Base-by-base conservation (phyloP, 129 eudicot species). In the Oenanthe sinensis region DNA sequence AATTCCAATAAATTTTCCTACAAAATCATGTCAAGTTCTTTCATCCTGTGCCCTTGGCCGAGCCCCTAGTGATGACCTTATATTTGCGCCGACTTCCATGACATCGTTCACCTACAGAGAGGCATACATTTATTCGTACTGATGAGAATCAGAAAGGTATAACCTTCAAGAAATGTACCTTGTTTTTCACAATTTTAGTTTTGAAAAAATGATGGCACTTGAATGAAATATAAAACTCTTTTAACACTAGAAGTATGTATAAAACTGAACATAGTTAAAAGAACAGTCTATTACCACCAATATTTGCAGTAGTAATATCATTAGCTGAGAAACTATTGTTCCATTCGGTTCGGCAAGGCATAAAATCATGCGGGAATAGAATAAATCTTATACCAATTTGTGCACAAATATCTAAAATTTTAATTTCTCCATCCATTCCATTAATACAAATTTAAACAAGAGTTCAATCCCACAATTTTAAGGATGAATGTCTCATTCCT, bases 101-200 rank as follows among this genome's bases (percentile, higher is more conserved):
- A 86, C 40, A 45, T 88, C 90, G 71, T 88, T 81, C 75, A 86
- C 90, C 92, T 88, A 54, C 68, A 86, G 44, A 20, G 43, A 19
- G 30, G 62, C 68, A 52, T 10, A 37, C 17, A 33, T 44, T 52
- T 17, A 42, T 52, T 47, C 50, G 46, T 46, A 19, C 5, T 33
- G 17, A 70, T 0, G 22, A 17, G 11, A 55, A 55, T 16, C 28
- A 19, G 42, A 39, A 39, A 39, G 42, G 71, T 12, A 65, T 26
- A 15, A 40, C 72, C 24, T n/a, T 60, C 3, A n/a, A 60, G 68
- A 60, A 24, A 24, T 9, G 0, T 30, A 60, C 68, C 15, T 13
- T n/a, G 68, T 60, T 60, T 60, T 10, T n/a, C 15, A 60, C 36
- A n/a, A 60, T n/a, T n/a, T 24, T 30, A 60, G n/a, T n/a, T 8